Base-by-base conservation (phyloP, 345 rosid species). In the Gossypium sturtianum region DNA sequence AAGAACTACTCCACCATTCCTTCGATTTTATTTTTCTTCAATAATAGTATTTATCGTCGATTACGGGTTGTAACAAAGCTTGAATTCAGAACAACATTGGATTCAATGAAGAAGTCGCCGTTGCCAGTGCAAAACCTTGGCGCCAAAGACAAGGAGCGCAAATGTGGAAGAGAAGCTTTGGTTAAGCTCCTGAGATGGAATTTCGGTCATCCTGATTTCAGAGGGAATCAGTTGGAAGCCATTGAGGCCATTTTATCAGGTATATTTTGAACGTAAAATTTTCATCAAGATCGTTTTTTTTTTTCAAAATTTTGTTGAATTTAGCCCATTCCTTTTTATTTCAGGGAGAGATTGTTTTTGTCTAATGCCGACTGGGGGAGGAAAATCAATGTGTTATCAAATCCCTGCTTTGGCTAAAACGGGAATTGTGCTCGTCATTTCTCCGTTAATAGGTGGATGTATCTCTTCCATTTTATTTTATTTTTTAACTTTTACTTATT, bases 361-460 rank as follows among this genome's bases (percentile, higher is more conserved):
- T 72, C 82, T 95, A 67, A 93, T 95, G 99, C 99, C 99, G 8
- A 95, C 97, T 12, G 97, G 99, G 52, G 96, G 98, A 79, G 99
- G 99, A 62, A 95, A 95, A 83, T 95, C 98, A 9, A 89, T 93
- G 86, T 95, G 98, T 81, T 95, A 91, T 78, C 99, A 95, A 76
- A 90, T 95, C 77, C 97, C 98, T 76, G 98, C 99, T 13, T 51
- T 94, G 66, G 92, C 97, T n/a, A 91, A 83, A 77, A 80, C 85
- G 12, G 96, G 98, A 78, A 89, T 94, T 74, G 98, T 89, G 52
- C 97, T 94, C 73, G 98, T 94, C 58, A 93, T 92, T 75, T 94
- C 91, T 82, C 98, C 98, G 65, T 86, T 92, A 75, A 94, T 94
- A 83, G 98, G 98, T 94, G 74, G 71, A 74, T 47, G 48, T 13